Evolutionary conservation across 805 yeast species (phyloP).

Genomic region (Ogataea saltuana): DNA sequence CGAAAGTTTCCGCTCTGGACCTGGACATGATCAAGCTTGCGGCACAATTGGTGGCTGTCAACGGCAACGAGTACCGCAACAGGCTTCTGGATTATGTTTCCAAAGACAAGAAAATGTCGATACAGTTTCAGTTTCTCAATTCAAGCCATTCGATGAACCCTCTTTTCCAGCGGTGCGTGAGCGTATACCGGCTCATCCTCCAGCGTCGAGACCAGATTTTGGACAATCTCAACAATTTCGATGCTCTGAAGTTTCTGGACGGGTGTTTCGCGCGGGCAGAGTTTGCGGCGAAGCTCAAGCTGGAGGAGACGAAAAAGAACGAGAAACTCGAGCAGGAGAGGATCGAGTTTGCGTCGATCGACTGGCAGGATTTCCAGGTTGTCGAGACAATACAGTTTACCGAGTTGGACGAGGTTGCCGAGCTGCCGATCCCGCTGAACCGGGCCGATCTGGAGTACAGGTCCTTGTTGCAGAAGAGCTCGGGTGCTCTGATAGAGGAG

Average conservation of each 20-base stretch:
- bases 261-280: constrained; percentile 59
- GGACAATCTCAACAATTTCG: constrained; percentile 27
- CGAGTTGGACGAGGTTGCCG: constrained; percentile 57
- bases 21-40: constrained; percentile 68
- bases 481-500: constrained; percentile 37
- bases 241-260: constrained; percentile 40
- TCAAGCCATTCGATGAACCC: constrained; percentile 59
- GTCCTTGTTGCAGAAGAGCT: constrained; percentile 54
- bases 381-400: constrained; percentile 70
- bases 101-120: constrained; percentile 38
- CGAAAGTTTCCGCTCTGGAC: constrained; percentile 59
- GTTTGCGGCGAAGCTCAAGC: constrained; percentile 41
- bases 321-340: constrained; percentile 41
- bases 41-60: constrained; percentile 66
- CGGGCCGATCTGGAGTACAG: constrained; percentile 62
- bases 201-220: constrained; percentile 25
- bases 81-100: constrained; percentile 33
- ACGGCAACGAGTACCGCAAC: constrained; percentile 50
- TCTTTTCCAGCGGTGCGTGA: constrained; percentile 48
- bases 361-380: constrained; percentile 83
- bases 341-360: constrained; percentile 68
- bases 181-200: constrained; percentile 54
- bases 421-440: constrained; percentile 54
- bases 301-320: constrained; percentile 32
- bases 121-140: constrained; percentile 69